A percentile compares a stretch with the other conserved stretches of the same genome.
Conservation (phyloP, 192 early-diverging fungal species). For the Rhizoclosmatium sp. region DNA sequence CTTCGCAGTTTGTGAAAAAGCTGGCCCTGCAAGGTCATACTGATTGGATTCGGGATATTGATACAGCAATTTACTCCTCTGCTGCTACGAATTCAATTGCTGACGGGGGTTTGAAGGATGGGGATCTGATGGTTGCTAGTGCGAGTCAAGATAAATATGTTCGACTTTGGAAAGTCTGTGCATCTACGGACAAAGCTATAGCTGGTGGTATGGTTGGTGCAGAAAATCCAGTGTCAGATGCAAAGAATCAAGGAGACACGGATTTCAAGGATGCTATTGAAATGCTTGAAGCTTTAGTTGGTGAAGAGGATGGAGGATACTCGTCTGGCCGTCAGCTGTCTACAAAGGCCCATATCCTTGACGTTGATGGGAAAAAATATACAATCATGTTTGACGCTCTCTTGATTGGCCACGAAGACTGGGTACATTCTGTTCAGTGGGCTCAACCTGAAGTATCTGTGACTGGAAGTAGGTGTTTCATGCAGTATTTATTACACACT, state of each 20-base stretch:
- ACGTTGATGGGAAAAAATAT: constrained; percentile 54
- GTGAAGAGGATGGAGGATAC: constrained; percentile 38
- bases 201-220: not conserved
- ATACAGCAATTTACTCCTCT: constrained; percentile 71
- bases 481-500: too few relatives aligned
- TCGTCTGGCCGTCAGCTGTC: constrained; percentile 65
- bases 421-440: constrained; percentile 90
- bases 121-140: constrained; percentile 87
- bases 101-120: constrained; percentile 58
- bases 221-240: constrained; percentile 4
- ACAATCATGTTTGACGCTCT: constrained; percentile 86
- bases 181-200: not conserved
- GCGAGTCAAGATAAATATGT: constrained; percentile 93
- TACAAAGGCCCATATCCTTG: constrained; percentile 83
- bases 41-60: constrained; percentile 89
- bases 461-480: not conserved
- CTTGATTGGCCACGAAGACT: constrained; percentile 95
- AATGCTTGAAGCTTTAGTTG: constrained; percentile 50
- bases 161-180: constrained; percentile 85
- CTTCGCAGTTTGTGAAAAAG: constrained; percentile 64
- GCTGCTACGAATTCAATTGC: constrained; percentile 32
- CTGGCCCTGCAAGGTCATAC: constrained; percentile 86
- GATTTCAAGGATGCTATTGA: constrained; percentile 36
- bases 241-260: not conserved
- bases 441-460: constrained; percentile 54